These are phyloP conservation scores for Didymella keratinophila DNA, from an alignment of 2,329 filamentous ascomycete genomes.

Conservation along the genomic window DNA sequence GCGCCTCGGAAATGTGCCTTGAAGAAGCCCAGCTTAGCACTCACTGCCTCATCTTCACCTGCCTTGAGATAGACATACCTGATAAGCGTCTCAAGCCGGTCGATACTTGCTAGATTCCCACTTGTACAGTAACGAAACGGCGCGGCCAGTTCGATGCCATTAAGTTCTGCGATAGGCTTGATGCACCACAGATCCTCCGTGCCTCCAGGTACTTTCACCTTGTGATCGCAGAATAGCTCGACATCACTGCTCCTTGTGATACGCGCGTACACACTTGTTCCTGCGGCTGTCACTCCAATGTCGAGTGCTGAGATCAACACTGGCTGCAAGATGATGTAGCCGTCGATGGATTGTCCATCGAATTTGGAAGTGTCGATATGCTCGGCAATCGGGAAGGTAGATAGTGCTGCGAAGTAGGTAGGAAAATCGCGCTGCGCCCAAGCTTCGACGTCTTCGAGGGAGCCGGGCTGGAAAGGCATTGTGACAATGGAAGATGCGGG, in stretches of 20 bases:
- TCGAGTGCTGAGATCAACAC: neutral
- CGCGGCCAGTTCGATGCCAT: neutral
- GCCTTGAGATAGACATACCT: neutral
- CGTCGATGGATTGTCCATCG: neutral
- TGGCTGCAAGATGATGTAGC: neutral
- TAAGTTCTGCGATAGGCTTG: neutral
- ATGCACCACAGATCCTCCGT: neutral
- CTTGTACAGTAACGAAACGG: neutral
- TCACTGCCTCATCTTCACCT: neutral
- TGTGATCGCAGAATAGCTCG: neutral
- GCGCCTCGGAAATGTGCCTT: slow-evolving; percentile 8
- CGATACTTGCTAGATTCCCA: neutral
- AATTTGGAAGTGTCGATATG: neutral
- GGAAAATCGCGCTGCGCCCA: slow-evolving; percentile 10
- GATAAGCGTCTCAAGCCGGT: slow-evolving; percentile 9
- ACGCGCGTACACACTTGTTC: neutral
- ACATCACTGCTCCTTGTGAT: neutral
- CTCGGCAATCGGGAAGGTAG: neutral
- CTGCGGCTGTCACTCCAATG: neutral
- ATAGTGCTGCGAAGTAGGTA: neutral
- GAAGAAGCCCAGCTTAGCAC: slow-evolving; percentile 4
- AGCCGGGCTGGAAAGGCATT: slow-evolving; percentile 1
- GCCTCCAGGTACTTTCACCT: neutral
- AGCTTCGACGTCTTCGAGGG: slow-evolving; percentile 9
- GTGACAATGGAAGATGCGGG: neutral